These are phyloP conservation scores for Centella asiatica DNA, from an alignment of 129 eudicot genomes.

Conservation along the genomic window DNA sequence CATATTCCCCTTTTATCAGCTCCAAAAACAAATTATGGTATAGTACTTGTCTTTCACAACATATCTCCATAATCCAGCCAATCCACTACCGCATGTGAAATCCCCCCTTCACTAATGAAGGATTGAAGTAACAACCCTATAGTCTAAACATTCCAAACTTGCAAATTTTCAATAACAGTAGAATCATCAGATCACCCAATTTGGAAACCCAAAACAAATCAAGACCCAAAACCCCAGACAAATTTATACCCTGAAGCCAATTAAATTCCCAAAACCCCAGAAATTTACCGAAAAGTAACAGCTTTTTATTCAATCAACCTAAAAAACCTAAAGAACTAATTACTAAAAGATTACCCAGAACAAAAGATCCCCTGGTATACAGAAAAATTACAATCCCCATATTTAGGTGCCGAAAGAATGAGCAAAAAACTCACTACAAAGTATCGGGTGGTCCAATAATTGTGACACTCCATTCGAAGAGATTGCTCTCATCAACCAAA, in stretches of 20 bases:
- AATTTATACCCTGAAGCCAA: too few relatives aligned
- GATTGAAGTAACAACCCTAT: too few relatives aligned
- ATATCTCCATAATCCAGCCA: too few relatives aligned
- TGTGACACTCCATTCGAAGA: conserved; percentile 89
- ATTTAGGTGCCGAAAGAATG: neutral
- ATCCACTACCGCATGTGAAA: too few relatives aligned
- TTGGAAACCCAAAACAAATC: conserved; percentile 3
- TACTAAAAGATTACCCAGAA: conserved; percentile 5
- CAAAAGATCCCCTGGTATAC: neutral
- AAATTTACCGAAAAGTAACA: too few relatives aligned
- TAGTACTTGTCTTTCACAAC: too few relatives aligned
- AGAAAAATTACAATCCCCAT: neutral
- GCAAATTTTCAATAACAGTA: neutral
- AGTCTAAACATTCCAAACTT: too few relatives aligned
- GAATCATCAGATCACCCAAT: conserved; percentile 3
- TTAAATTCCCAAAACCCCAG: too few relatives aligned
- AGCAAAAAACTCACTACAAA: conserved; percentile 50
- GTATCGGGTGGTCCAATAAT: conserved; percentile 87
- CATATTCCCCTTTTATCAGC: too few relatives aligned
- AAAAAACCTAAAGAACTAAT: conserved; percentile 6
- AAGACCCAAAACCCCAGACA: conserved; percentile 11
- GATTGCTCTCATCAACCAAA: conserved; percentile 67
- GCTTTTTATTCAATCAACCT: neutral
- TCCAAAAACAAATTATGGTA: too few relatives aligned
- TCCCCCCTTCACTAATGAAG: too few relatives aligned